Conservation (phyloP, 1,284 basidiomycete genomes). For the Lentinus polychrous region DNA sequence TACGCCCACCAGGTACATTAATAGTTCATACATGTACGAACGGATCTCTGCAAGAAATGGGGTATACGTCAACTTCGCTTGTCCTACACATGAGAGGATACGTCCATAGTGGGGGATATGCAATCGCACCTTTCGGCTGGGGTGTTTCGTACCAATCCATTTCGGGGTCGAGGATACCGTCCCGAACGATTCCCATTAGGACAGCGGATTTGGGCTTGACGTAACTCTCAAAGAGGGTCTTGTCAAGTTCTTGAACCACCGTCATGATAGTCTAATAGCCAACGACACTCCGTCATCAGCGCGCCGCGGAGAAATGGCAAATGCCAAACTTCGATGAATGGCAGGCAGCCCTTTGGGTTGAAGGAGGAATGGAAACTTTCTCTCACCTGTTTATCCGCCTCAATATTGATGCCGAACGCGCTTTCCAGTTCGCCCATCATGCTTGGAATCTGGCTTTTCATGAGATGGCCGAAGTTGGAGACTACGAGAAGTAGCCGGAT, state of each 20-base stretch:
- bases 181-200: conserved; percentile 65
- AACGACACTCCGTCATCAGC: not conserved
- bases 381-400: conserved; percentile 66
- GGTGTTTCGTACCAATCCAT: conserved; percentile 92
- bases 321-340: not conserved
- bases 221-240: conserved; percentile 83
- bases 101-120: not conserved
- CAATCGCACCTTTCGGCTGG: conserved; percentile 68
- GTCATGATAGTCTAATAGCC: conserved; percentile 58
- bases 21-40: conserved; percentile 86
- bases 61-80: not conserved
- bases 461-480: conserved; percentile 83
- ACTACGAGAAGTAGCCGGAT: conserved; percentile 84
- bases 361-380: not conserved
- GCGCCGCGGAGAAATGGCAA: conserved; percentile 2
- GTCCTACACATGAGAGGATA: not conserved
- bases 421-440: conserved; percentile 80
- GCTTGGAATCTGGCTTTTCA: conserved; percentile 63
- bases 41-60: conserved; percentile 68
- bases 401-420: conserved; percentile 69
- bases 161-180: conserved; percentile 71
- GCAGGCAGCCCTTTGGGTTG: not conserved
- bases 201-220: conserved; percentile 69
- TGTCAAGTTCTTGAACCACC: conserved; percentile 80
- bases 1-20: conserved; percentile 85